Evolutionary conservation across 192 early-diverging fungal species (phyloP).

Genomic region (Coemansia sp.): DNA sequence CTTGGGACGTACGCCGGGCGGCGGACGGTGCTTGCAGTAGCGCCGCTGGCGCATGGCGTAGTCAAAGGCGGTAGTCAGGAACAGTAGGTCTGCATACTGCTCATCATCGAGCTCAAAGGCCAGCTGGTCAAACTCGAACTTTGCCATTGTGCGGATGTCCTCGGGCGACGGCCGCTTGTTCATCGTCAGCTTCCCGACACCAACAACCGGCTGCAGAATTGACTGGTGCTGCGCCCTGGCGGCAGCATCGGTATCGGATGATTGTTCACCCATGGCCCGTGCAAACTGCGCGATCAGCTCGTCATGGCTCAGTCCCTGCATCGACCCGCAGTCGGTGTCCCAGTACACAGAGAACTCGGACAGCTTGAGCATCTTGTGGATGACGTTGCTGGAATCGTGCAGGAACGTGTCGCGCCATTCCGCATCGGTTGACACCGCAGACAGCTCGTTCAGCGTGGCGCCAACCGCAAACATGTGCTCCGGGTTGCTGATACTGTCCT

Average conservation of each 20-base stretch:
- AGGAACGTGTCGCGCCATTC: constrained; percentile 83
- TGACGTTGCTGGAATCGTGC: constrained; percentile 70
- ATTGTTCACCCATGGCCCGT: constrained; percentile 8
- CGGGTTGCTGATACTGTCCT: constrained; percentile 79
- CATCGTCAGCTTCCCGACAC: constrained; percentile 74
- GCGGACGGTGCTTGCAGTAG: constrained; percentile 86
- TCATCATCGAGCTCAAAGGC: constrained; percentile 88
- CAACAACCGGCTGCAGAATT: constrained; percentile 90
- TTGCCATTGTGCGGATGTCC: constrained; percentile 62
- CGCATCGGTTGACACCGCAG: constrained; percentile 86
- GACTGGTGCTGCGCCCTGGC: constrained; percentile 60
- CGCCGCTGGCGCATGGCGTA: constrained; percentile 75
- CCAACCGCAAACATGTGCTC: constrained; percentile 84
- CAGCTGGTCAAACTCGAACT: constrained; percentile 86
- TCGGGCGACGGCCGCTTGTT: constrained; percentile 65
- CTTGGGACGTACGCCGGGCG: constrained; percentile 75
- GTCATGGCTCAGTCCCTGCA: constrained; percentile 62
- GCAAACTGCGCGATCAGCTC: constrained; percentile 34
- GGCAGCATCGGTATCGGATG: no score
- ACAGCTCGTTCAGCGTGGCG: constrained; percentile 84
- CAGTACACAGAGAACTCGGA: constrained; percentile 84
- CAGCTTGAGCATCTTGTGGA: constrained; percentile 81
- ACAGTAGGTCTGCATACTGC: constrained; percentile 80
- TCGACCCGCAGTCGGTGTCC: constrained; percentile 70
- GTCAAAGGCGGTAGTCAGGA: constrained; percentile 82